These are phyloP conservation scores for Russula foetens DNA, from an alignment of 768 basidiomycete species.

Conservation along the genomic window DNA sequence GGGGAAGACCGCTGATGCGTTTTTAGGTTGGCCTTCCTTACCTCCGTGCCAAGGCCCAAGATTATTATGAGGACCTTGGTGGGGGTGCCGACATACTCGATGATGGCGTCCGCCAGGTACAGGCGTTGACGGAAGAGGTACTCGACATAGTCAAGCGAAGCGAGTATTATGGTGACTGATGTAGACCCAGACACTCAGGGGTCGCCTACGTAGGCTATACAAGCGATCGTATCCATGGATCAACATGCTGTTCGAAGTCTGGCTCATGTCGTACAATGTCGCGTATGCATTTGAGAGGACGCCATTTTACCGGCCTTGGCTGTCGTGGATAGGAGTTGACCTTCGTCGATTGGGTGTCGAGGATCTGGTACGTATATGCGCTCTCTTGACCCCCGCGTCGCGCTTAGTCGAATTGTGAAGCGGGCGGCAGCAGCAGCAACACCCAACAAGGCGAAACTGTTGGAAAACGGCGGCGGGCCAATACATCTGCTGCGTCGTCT, in stretches of 20 bases:
- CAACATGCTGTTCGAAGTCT: slow-evolving; percentile 71
- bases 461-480: slow-evolving; percentile 30
- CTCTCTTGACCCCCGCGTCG: not conserved
- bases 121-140: slow-evolving; percentile 47
- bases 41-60: slow-evolving; percentile 78
- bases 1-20: not conserved
- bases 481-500: slow-evolving; percentile 39
- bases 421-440: slow-evolving; percentile 22
- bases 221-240: slow-evolving; percentile 76
- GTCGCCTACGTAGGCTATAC: slow-evolving; percentile 52
- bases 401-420: slow-evolving; percentile 17
- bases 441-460: slow-evolving; percentile 15
- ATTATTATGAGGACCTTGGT: slow-evolving; percentile 85
- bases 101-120: slow-evolving; percentile 36
- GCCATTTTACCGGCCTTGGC: slow-evolving; percentile 86
- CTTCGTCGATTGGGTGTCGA: slow-evolving; percentile 71
- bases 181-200: slow-evolving; percentile 39
- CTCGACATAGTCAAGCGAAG: slow-evolving; percentile 3
- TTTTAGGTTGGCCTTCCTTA: slow-evolving; percentile 82
- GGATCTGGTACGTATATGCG: slow-evolving; percentile 54
- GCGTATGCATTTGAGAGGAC: slow-evolving; percentile 86
- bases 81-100: slow-evolving; percentile 70
- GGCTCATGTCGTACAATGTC: slow-evolving; percentile 77
- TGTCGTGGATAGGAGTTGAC: slow-evolving; percentile 77
- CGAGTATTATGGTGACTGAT: slow-evolving; percentile 1